phyloP scores from a whole-genome alignment of 208 protist genomes.

The Spongospora subterranea region DNA sequence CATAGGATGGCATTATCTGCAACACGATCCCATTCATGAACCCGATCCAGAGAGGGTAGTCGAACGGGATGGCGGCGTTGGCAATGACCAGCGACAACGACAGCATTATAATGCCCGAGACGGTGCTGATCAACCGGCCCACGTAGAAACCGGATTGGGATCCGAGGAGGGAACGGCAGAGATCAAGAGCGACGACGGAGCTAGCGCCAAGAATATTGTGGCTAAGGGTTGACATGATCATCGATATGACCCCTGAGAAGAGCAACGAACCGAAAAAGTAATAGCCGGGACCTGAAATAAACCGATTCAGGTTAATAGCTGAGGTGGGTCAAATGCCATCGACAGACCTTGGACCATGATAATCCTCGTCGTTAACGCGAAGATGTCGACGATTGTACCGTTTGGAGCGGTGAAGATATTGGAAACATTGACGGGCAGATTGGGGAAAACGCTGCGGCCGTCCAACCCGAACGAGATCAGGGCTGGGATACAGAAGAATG shows the following conservation, averaged over 20 bases:
- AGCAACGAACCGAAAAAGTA: constrained; percentile 44
- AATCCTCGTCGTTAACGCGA: background rate
- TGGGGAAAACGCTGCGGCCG: background rate
- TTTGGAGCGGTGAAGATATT: background rate
- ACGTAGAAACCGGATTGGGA: background rate
- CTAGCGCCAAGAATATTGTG: background rate
- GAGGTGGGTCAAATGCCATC: background rate
- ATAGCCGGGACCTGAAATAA: background rate
- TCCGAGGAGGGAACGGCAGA: background rate
- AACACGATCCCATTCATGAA: constrained; percentile 4
- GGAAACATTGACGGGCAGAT: background rate
- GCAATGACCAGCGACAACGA: background rate
- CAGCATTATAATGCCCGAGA: background rate
- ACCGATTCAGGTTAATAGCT: background rate
- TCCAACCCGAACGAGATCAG: background rate
- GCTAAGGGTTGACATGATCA: constrained; percentile 1
- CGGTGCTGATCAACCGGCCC: background rate
- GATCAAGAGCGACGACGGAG: background rate
- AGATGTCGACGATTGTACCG: background rate
- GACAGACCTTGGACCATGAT: constrained; percentile 24
- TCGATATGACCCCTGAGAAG: background rate
- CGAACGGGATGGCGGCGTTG: too few relatives aligned
- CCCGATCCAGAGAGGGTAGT: too few relatives aligned
- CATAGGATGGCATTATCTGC: constrained; percentile 8
- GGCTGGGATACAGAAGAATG: background rate